Conservation (phyloP, 371 early-diverging fungal species). For the Mucor lusitanicus region DNA sequence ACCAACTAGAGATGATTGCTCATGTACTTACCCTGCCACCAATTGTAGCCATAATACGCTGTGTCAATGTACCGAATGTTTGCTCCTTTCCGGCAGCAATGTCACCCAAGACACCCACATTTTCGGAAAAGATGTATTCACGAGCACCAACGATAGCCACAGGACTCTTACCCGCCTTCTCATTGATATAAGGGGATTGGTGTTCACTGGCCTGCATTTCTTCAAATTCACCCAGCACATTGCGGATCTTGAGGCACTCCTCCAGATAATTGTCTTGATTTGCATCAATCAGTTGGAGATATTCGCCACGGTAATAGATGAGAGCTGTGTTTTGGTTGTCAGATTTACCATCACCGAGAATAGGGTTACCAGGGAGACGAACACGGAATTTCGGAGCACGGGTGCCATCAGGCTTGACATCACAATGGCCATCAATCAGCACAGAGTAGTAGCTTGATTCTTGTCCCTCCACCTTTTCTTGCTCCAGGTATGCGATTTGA, state of each 20-base stretch:
- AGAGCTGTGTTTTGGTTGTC: slow-evolving; percentile 90
- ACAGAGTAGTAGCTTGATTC: slow-evolving; percentile 65
- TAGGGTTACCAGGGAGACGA: slow-evolving; percentile 87
- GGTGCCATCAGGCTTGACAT: slow-evolving; percentile 58
- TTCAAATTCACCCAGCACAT: slow-evolving; percentile 87
- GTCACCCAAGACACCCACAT: slow-evolving; percentile 87
- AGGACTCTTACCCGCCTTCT: slow-evolving; percentile 57
- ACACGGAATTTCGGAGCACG: slow-evolving; percentile 77
- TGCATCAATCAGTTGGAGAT: slow-evolving; percentile 84
- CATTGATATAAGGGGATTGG: slow-evolving; percentile 62
- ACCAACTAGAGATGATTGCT: neutral
- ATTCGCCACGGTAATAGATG: slow-evolving; percentile 86
- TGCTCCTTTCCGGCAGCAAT: slow-evolving; percentile 92
- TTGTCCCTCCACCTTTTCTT: slow-evolving; percentile 54
- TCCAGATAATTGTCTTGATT: slow-evolving; percentile 93
- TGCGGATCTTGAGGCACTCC: slow-evolving; percentile 87
- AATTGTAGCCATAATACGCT: slow-evolving; percentile 85
- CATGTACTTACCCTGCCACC: slow-evolving; percentile 66
- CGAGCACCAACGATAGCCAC: slow-evolving; percentile 93
- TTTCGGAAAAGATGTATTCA: slow-evolving; percentile 90
- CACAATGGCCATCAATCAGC: slow-evolving; percentile 77
- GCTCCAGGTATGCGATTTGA: slow-evolving; percentile 83
- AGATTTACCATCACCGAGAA: slow-evolving; percentile 92
- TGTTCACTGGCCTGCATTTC: slow-evolving; percentile 48
- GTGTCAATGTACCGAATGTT: slow-evolving; percentile 87